phyloP scores from a whole-genome alignment of 2,329 filamentous ascomycete species.

The Phialocephala subalpina region DNA sequence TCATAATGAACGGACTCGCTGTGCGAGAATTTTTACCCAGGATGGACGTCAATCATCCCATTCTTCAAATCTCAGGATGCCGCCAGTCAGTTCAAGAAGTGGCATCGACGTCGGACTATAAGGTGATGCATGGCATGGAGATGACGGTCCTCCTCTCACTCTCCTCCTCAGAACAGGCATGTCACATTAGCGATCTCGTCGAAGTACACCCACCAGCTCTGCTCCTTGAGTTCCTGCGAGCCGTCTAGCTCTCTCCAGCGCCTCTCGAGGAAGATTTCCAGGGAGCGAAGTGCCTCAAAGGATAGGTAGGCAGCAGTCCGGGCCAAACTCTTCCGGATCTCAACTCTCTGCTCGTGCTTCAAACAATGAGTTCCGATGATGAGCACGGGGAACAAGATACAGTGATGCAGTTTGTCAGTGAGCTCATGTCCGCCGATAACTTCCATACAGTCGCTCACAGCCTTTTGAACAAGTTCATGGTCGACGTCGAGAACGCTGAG shows the following conservation, averaged over 20 bases:
- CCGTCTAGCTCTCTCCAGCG: slow-evolving; percentile 37
- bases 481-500: slow-evolving; percentile 49
- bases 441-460: slow-evolving; percentile 47
- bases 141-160: not conserved
- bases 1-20: slow-evolving; percentile 1
- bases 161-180: slow-evolving; percentile 37
- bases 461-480: slow-evolving; percentile 51
- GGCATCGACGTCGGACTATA: not conserved
- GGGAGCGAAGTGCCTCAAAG: slow-evolving; percentile 38
- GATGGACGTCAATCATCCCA: not conserved
- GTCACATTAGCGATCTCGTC: slow-evolving; percentile 39
- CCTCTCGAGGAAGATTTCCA: slow-evolving; percentile 36
- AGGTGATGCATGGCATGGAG: not conserved
- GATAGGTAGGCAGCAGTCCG: slow-evolving; percentile 36
- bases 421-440: slow-evolving; percentile 47
- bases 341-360: slow-evolving; percentile 40
- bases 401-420: slow-evolving; percentile 49
- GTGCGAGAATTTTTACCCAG: not conserved
- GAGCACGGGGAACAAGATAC: slow-evolving; percentile 49
- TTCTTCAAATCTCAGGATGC: not conserved
- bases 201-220: slow-evolving; percentile 40
- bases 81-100: not conserved
- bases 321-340: slow-evolving; percentile 36
- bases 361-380: slow-evolving; percentile 48
- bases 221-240: slow-evolving; percentile 19